Evolutionary conservation across 352 stramenopile species (phyloP), one percentile per base, ranked within the genome.

Genomic region (Phytophthora brassicae): DNA sequence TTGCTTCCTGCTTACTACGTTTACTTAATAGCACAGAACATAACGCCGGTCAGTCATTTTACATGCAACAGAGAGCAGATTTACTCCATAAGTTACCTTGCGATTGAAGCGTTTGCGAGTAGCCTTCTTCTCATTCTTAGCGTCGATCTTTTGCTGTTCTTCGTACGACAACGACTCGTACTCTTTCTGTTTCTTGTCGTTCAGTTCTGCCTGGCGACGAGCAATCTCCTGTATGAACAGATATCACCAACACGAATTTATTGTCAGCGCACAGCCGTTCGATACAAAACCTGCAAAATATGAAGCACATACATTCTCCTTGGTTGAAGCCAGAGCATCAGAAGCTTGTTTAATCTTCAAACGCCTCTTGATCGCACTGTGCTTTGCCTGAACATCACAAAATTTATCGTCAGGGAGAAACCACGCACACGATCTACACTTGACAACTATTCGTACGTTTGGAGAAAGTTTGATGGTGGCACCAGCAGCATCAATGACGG

Each of bases 131-230:
- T 88, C 66, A 42, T 91, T 87, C 38, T 86, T 75, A 22, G 72
- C 78, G 47, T 93, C 84, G 45, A 86, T 64, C 52, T 85, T 89
- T 60, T 90, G 81, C 73, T 93, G 84, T 56, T 91, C 79, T 43
- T 90, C 84, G 63, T 91, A 91, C 58, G 81, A 90, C 54, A 93
- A 68, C 24, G 73, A 78, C 36, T 87, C 71, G 63, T 93, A 93
- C 52, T 93, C 68, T 46, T 88, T 80, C 16, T 88, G 72, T 60
- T 93, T 93, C 72, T 90, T 91, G 68, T 91, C 84, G 42, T 76
- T 79, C 22, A 84, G 47, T 35, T 90, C 75, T 29, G 73, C 72
- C 43, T 78, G 63, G 29, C 74, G 79, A 68, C 70, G 75, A 9
- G 64, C 38, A 54, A 74, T 51, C n/a, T 83, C 79, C 83, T 92